Percentiles rank a stretch among this genome's conserved stretches.
phyloP scores from a whole-genome alignment of 129 eudicot species.

The Saposhnikovia divaricata region DNA sequence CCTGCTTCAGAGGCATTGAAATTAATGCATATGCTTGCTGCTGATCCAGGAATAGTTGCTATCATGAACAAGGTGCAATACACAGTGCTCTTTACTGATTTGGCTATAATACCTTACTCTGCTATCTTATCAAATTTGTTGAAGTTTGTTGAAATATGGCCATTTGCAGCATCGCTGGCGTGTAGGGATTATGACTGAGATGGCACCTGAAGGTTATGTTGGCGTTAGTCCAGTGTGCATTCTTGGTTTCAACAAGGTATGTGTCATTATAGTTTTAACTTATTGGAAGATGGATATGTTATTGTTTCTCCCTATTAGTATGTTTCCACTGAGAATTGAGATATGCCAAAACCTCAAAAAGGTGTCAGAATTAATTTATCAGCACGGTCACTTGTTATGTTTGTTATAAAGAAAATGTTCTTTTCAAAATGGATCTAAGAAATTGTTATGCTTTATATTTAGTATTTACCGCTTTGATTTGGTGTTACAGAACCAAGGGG shows the following conservation, averaged over 20 bases:
- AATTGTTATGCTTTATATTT: neutral
- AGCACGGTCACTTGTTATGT: neutral
- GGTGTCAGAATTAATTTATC: neutral
- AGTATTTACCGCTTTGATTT: constrained; percentile 1
- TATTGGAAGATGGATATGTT: neutral
- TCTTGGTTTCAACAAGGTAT: constrained; percentile 92
- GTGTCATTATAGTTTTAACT: neutral
- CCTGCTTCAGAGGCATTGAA: constrained; percentile 80
- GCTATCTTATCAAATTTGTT: constrained; percentile 15
- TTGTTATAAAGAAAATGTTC: neutral
- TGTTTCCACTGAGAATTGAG: neutral
- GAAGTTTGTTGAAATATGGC: constrained; percentile 3
- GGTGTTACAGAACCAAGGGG: constrained; percentile 72
- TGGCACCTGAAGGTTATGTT: constrained; percentile 98
- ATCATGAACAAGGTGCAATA: constrained; percentile 79
- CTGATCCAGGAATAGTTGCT: constrained; percentile 91
- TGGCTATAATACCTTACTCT: neutral
- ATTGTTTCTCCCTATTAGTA: neutral
- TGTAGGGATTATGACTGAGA: constrained; percentile 94
- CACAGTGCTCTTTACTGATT: neutral
- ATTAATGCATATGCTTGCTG: constrained; percentile 89
- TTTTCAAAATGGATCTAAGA: neutral
- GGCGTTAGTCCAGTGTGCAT: constrained; percentile 87
- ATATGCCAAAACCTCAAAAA: neutral
- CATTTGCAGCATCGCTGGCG: constrained; percentile 79